These are phyloP conservation scores for Diplogelasinospora grovesii DNA, from an alignment of 495 filamentous ascomycete species.

Conservation along the genomic window DNA sequence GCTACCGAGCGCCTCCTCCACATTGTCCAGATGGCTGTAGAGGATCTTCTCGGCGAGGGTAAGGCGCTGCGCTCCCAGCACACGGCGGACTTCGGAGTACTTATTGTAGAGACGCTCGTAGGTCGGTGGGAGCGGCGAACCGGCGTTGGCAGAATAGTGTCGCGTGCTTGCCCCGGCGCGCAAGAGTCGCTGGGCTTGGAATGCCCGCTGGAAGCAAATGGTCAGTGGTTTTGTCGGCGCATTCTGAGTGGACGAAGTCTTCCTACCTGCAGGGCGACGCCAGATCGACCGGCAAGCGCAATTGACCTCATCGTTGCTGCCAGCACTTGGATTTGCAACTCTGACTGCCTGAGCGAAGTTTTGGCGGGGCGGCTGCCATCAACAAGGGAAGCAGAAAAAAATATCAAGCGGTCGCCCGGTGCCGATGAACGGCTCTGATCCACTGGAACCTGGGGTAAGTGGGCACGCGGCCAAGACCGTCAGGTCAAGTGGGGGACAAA, in stretches of 20 bases:
- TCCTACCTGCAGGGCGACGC: conserved; percentile 27
- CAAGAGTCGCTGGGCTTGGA: conserved; percentile 20
- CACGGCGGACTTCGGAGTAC: conserved; percentile 56
- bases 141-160: conserved; percentile 17
- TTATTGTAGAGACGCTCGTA: conserved; percentile 41
- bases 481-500: too few species aligned
- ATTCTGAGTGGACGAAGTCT: too few species aligned
- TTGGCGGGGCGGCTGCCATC: too few species aligned
- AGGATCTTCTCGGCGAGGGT: conserved; percentile 96
- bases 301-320: conserved; percentile 34
- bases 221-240: not conserved
- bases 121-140: conserved; percentile 33
- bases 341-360: too few species aligned
- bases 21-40: conserved; percentile 87
- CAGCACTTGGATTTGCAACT: too few species aligned
- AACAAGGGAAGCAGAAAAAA: too few species aligned
- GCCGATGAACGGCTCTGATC: too few species aligned
- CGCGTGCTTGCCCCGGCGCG: conserved; percentile 12
- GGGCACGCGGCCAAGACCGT: too few species aligned
- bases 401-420: too few species aligned
- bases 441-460: too few species aligned
- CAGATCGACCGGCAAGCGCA: conserved; percentile 32
- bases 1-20: conserved; percentile 77
- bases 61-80: conserved; percentile 63
- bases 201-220: conserved; percentile 15